phyloP scores from a whole-genome alignment of 345 rosid species.

The Syzygium jambos region DNA sequence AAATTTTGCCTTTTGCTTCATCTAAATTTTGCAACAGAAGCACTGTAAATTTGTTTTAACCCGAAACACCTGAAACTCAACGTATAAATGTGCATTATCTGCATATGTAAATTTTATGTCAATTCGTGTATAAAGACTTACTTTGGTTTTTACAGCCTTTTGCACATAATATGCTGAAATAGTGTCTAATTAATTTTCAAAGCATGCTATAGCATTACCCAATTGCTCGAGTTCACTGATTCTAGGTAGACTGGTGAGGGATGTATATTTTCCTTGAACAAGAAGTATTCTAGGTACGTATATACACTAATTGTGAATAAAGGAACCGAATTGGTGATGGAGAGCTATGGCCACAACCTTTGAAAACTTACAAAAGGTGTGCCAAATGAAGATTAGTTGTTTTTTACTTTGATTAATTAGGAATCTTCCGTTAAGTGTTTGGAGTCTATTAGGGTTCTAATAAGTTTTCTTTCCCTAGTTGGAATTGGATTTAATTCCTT shows the following conservation, averaged over 20 bases:
- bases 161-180: not conserved
- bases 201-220: not conserved
- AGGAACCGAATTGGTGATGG: not conserved
- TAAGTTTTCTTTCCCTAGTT: not conserved
- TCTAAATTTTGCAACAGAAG: not conserved
- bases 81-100: not conserved
- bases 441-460: not conserved
- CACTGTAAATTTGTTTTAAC: not conserved
- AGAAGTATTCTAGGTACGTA: not conserved
- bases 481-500: not conserved
- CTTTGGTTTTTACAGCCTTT: not conserved
- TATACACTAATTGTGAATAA: not conserved
- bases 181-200: not conserved
- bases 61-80: not conserved
- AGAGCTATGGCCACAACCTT: not conserved
- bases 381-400: not conserved
- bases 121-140: not conserved
- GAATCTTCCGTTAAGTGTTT: not conserved
- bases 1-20: not conserved
- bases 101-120: not conserved
- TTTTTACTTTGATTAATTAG: not conserved
- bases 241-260: not conserved
- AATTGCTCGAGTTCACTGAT: not conserved
- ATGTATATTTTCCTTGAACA: not conserved
- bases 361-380: not conserved